Percentiles rank a stretch among this genome's conserved stretches.
phyloP scores from a whole-genome alignment of 192 early-diverging fungal species.

The Podila epicladia region DNA sequence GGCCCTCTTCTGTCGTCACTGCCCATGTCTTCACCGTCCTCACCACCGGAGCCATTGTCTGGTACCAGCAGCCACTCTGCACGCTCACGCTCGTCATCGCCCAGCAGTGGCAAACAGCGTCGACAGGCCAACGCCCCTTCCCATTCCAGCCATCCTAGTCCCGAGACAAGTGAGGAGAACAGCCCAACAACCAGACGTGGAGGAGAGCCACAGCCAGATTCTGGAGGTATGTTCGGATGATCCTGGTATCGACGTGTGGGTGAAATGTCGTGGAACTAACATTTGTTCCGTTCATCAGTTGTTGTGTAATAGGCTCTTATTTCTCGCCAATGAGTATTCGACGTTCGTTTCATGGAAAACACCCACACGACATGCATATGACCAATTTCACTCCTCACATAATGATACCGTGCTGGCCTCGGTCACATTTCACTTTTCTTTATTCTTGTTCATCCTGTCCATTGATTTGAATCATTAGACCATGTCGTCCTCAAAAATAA shows the following conservation, averaged over 20 bases:
- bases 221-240: not conserved
- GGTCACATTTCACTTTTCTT: not conserved
- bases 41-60: conserved; percentile 6
- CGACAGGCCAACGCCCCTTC: not conserved
- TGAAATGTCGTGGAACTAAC: no score
- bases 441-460: not conserved
- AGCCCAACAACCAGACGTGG: not conserved
- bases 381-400: not conserved
- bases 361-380: not conserved
- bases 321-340: no score
- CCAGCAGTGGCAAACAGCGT: not conserved
- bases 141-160: not conserved
- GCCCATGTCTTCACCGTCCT: conserved; percentile 4
- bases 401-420: conserved; percentile 2
- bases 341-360: no score
- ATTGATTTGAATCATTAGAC: not conserved
- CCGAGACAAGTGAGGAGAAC: not conserved
- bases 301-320: not conserved
- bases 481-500: no score
- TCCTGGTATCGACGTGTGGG: no score
- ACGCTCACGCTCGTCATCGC: not conserved
- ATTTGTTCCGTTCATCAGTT: not conserved
- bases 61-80: not conserved
- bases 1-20: conserved; percentile 5
- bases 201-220: not conserved